Base-by-base conservation (phyloP, 306 rosid species). In the Prunus salicina region DNA sequence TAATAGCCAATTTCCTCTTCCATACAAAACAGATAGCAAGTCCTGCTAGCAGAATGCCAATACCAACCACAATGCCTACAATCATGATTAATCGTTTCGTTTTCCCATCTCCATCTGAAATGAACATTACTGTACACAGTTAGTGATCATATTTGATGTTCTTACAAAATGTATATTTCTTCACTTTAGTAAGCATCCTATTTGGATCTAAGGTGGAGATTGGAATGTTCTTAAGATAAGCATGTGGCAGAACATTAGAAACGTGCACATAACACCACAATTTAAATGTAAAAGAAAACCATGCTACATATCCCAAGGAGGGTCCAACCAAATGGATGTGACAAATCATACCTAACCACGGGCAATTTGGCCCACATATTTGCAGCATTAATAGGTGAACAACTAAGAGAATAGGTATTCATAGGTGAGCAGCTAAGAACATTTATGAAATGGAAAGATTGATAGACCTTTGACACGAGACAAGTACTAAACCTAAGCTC, bases 11-110 rank as follows among this genome's bases (percentile, higher is more conserved):
- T 72, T 64, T 72, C 81, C 78, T 84, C 79, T 61, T 87, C 75
- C 72, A 52, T 63, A 82, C 53, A 57, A 84, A 65, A 78, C 19
- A 91, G 65, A 30, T 14, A 14, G 7, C 20, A 30, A 85, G 60
- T 73, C 79, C 90, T 13, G 22, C 9, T 73, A 78, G 64, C 50
- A 86, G 8, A 58, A 87, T 62, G 67, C 71, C 81, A 20, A 69
- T 69, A 72, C 83, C 79, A 77, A 79, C 64, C 22, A 83, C 57
- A 65, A 84, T 84, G 79, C 87, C 90, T n/a, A 76, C 67, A 74
- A 60, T 28, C 64, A 28, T 53, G 43, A 76, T 78, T 28, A 22
- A 60, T 46, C 78, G 19, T 63, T 69, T 86, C 67, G 47, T 73
- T 67, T 83, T 76, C 63, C 66, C 76, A 32, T 12, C 43, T 64